Percentiles rank a stretch among this genome's conserved stretches.
Conservation (phyloP, 805 yeast genomes). For the Metschnikowia borealis region DNA sequence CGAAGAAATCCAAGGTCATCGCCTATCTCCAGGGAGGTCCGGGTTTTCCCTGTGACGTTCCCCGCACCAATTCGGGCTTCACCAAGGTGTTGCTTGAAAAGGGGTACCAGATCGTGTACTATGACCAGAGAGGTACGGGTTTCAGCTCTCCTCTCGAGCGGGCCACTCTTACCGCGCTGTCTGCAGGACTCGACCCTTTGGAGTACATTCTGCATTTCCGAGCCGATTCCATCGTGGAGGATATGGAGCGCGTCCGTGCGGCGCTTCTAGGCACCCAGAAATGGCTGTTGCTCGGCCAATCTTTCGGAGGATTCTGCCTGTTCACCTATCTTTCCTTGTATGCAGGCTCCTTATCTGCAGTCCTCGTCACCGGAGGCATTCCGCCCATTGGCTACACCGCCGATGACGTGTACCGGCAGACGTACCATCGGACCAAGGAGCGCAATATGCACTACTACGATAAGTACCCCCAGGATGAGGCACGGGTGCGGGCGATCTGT, state of each 20-base stretch:
- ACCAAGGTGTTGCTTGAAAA: conserved; percentile 37
- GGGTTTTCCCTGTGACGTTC: conserved; percentile 44
- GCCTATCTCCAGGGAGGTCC: conserved; percentile 54
- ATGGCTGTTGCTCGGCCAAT: conserved; percentile 55
- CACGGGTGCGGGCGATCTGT: conserved; percentile 35
- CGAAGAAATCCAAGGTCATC: conserved; percentile 32
- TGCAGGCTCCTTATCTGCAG: conserved; percentile 39
- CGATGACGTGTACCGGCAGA: conserved; percentile 47
- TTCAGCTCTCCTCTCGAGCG: conserved; percentile 45
- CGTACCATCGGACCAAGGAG: conserved; percentile 44
- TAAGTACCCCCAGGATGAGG: conserved; percentile 46
- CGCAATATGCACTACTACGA: conserved; percentile 46
- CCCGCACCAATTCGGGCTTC: conserved; percentile 31
- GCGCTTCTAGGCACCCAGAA: conserved; percentile 31
- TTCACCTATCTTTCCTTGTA: conserved; percentile 47
- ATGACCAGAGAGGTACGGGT: conserved; percentile 66
- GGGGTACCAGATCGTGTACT: conserved; percentile 42
- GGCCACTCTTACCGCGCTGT: conserved; percentile 18
- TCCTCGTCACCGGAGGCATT: conserved; percentile 53
- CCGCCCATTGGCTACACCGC: conserved; percentile 48
- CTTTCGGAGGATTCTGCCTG: conserved; percentile 53
- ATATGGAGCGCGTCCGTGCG: conserved; percentile 44
- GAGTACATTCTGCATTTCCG: conserved; percentile 43
- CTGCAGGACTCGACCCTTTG: conserved; percentile 17
- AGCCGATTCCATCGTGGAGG: conserved; percentile 51